These are phyloP conservation scores for Aegilops sharonensis DNA, from an alignment of 176 grass and related monocot species.

Conservation along the genomic window DNA sequence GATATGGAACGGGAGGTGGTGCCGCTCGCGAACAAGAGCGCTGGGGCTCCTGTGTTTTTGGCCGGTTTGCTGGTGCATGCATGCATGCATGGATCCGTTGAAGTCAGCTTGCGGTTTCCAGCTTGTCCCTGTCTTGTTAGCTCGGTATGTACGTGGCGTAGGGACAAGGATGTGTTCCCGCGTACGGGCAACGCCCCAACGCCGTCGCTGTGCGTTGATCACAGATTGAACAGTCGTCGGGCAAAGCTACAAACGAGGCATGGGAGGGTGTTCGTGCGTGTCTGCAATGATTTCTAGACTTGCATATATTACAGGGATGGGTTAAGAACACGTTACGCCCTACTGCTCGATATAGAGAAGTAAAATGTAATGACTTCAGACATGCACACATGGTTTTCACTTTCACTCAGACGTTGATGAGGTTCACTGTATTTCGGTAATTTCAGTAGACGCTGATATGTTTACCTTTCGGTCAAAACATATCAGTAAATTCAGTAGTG, in stretches of 20 bases:
- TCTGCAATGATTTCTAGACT: conserved; percentile 9
- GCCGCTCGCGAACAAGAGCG: not conserved
- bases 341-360: too few species aligned
- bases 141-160: not conserved
- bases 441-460: too few species aligned
- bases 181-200: not conserved
- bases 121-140: conserved; percentile 13
- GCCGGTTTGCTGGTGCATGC: conserved; percentile 24
- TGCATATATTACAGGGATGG: not conserved
- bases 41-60: not conserved
- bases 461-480: too few species aligned
- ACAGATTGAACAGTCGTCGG: conserved; percentile 1
- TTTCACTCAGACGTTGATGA: too few species aligned
- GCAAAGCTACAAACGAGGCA: conserved; percentile 22
- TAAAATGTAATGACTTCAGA: not conserved
- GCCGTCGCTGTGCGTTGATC: conserved; percentile 10
- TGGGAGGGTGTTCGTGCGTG: conserved; percentile 22
- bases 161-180: conserved; percentile 42
- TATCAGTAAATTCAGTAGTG: too few species aligned
- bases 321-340: not conserved
- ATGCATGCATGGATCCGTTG: conserved; percentile 11
- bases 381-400: not conserved
- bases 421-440: too few species aligned
- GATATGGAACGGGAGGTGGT: not conserved
- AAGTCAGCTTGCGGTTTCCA: conserved; percentile 25